Percentiles rank a stretch among this genome's conserved stretches.
Conservation (phyloP, 352 stramenopile species). For the Phytopythium vexans region DNA sequence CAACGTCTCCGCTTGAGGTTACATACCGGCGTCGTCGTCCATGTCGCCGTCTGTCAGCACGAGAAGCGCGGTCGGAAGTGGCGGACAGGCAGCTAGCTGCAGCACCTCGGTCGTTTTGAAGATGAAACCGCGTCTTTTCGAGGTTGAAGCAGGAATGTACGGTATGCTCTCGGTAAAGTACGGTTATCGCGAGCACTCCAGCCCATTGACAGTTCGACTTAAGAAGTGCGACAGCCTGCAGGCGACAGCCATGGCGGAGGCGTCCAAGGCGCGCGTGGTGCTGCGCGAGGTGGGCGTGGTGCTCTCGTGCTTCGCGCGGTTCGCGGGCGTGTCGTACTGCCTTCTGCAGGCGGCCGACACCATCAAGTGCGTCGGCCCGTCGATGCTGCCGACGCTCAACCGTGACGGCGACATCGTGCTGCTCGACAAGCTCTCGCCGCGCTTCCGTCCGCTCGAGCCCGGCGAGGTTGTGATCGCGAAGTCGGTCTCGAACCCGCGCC, state of each 20-base stretch:
- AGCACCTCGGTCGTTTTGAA: no score
- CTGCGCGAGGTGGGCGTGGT: slow-evolving; percentile 43
- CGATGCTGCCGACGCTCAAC: slow-evolving; percentile 90
- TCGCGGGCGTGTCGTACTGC: slow-evolving; percentile 70
- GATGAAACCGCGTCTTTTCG: no score
- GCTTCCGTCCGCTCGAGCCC: slow-evolving; percentile 50
- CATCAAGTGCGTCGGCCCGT: slow-evolving; percentile 87
- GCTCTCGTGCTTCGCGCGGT: slow-evolving; percentile 70
- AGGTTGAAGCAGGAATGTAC: background rate
- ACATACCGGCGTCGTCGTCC: no score
- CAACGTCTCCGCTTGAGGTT: no score
- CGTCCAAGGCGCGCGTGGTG: slow-evolving; percentile 5
- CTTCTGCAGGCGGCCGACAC: slow-evolving; percentile 68
- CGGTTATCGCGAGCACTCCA: background rate
- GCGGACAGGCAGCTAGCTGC: no score
- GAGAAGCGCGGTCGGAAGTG: no score
- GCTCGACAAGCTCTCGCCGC: slow-evolving; percentile 85
- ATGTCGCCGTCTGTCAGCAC: no score
- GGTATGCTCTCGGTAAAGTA: background rate
- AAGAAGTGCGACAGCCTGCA: background rate
- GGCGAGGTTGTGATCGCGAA: slow-evolving; percentile 89
- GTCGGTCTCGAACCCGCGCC: slow-evolving; percentile 76
- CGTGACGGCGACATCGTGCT: slow-evolving; percentile 88
- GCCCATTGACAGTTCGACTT: background rate
- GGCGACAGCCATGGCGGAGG: background rate